Evolutionary conservation across 768 basidiomycete species (phyloP), one percentile per base, ranked within the genome.

Genomic region (Mycena latifolia): DNA sequence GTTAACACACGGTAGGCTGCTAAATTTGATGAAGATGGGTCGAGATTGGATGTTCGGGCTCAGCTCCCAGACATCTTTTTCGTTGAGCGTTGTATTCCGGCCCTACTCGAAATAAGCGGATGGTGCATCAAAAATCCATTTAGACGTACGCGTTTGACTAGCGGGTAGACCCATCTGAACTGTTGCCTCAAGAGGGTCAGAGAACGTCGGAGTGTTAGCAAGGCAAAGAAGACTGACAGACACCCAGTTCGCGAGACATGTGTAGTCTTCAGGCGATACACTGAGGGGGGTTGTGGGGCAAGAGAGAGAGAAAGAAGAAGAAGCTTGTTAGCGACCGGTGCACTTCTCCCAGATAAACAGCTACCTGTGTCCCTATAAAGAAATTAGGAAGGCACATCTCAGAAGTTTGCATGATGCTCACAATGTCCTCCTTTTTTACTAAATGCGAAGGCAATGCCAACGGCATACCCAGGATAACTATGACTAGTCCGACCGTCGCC

Each of bases 221-320:
- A n/a, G n/a, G n/a, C 85, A 81, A 33, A 92, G 79, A 90, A 48
- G 93, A 37, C 72, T 78, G 70, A 93, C 93, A 0, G 90, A 87
- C 0, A 87, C 77, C 93, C 93, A 93, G 43, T 85, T 84, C 79
- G 85, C 87, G 17, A 95, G 81, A 1, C 88, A 79, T 0, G 89
- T 88, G 72, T 93, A 94, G 69, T 94, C 93, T 73, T 95, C 93
- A 0, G 89, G 91, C 15, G 88, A 85, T n/a, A 89, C 77, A 5
- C 82, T 77, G 20, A 73, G 72, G 9, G n/a, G n/a, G n/a, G n/a
- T n/a, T n/a, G n/a, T n/a, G n/a, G n/a, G n/a, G n/a, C n/a, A n/a
- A n/a, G n/a, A n/a, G n/a, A n/a, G n/a, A n/a, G n/a, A n/a, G n/a
- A n/a, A n/a, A n/a, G n/a, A n/a, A n/a, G n/a, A n/a, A n/a, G n/a